Evolutionary conservation across 345 rosid genomes (phyloP).

Genomic region (Rhizophora apiculata): DNA sequence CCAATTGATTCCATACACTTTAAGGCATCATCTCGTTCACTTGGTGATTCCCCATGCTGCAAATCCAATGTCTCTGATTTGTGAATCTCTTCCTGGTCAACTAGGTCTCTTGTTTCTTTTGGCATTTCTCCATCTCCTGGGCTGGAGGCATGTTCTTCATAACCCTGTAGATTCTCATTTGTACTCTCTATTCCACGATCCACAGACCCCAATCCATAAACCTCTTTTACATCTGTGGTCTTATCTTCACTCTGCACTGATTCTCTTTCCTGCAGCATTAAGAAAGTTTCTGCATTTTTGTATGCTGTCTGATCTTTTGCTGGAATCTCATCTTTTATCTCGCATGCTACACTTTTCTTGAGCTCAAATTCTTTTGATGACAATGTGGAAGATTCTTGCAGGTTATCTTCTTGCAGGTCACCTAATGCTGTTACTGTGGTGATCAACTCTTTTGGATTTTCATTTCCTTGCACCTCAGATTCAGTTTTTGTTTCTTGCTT

Average conservation of each 20-base stretch:
- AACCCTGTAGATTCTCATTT: constrained; percentile 10
- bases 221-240: constrained; percentile 9
- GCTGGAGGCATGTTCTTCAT: constrained; percentile 5
- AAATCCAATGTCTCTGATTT: no score
- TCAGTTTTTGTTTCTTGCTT: constrained; percentile 7
- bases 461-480: constrained; percentile 7
- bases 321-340: constrained; percentile 13
- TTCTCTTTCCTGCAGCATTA: constrained; percentile 1
- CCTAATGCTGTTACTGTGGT: neutral
- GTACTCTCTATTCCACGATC: constrained; percentile 13
- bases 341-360: constrained; percentile 14
- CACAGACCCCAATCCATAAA: constrained; percentile 10
- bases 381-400: constrained; percentile 6
- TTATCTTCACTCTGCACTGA: constrained; percentile 5
- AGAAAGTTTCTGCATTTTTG: constrained; percentile 19
- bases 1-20: no score
- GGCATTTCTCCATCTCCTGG: constrained; percentile 10
- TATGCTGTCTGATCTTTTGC: neutral
- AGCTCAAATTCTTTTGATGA: constrained; percentile 19
- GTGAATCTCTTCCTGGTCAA: no score
- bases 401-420: constrained; percentile 15
- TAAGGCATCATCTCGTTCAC: no score
- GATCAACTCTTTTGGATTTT: constrained; percentile 1
- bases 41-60: no score
- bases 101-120: no score